Evolutionary conservation across 2,329 filamentous ascomycete genomes (phyloP), one percentile per base, ranked within the genome.

Genomic region (Sporothrix schenckii): DNA sequence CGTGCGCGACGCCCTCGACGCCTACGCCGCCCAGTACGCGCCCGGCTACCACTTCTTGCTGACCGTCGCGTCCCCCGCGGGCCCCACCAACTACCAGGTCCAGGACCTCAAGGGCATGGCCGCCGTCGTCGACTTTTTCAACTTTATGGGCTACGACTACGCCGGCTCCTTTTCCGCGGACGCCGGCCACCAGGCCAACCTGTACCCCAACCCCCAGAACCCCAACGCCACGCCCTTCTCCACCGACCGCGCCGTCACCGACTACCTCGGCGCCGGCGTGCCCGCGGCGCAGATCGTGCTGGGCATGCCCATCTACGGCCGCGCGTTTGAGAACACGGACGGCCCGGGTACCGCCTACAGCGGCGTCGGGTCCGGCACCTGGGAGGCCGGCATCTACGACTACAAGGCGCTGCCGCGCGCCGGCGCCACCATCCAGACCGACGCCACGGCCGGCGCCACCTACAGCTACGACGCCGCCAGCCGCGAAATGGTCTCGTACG

Each of bases 301-400:
- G 7, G 92, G 92, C 2, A 90, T 94, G 85, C 92, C 92, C 0
- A 82, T 96, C 5, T 95, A 94, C 76, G 92, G 92, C 0, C 89
- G 91, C 24, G 83, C 89, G 0, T 95, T 94, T 76, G 80, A 84
- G 68, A 79, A 82, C 39, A 86, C 92, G 0, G 79, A 82, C n/a
- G 92, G 92, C 0, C 84, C 89, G 1, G 92, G 92, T 7, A 79
- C 84, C 72, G 70, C 85, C 0, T 95, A 84, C 80, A 84, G 76
- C 4, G 91, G 91, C 24, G 81, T 90, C 24, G 92, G 91, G 2
- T 77, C 81, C 11, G 92, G 91, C 0, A 88, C 84, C 68, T 94
- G 88, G 88, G 92, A 94, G 79, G 81, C 84, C 47, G 91, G 91
- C 0, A 82, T 93, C 13, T 94, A 90, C 87, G 92, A 95, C 78